phyloP scores from a whole-genome alignment of 2,329 filamentous ascomycete species.

The Xylaria sp. region DNA sequence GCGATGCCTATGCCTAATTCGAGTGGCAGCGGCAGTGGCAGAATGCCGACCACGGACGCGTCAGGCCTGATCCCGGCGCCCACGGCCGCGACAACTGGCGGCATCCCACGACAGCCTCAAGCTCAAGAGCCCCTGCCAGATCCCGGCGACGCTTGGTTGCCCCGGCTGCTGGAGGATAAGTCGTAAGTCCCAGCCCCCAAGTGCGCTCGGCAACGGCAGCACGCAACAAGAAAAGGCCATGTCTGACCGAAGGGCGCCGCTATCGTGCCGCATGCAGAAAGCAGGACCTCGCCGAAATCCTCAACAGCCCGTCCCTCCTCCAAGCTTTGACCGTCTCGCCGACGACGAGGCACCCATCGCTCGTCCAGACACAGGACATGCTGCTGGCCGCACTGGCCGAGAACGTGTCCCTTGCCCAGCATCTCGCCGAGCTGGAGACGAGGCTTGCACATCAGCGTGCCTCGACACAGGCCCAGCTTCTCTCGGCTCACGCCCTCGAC shows the following conservation, averaged over 20 bases:
- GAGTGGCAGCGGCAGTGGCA: conserved; percentile 34
- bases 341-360: conserved; percentile 76
- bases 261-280: conserved; percentile 64
- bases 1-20: conserved; percentile 5
- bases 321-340: conserved; percentile 77
- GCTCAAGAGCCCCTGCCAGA: conserved; percentile 59
- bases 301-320: conserved; percentile 73
- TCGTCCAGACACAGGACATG: conserved; percentile 71
- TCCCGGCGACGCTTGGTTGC: conserved; percentile 81
- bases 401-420: conserved; percentile 76
- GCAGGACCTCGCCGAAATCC: conserved; percentile 78
- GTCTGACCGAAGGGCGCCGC: not conserved
- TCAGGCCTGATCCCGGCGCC: conserved; percentile 50
- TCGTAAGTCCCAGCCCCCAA: conserved; percentile 65
- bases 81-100: conserved; percentile 16
- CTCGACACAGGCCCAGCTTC: conserved; percentile 80
- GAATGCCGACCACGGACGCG: conserved; percentile 42
- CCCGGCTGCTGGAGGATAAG: conserved; percentile 80
- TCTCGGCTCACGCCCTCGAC: conserved; percentile 86
- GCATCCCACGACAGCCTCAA: conserved; percentile 38
- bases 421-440: conserved; percentile 70
- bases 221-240: not conserved
- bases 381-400: conserved; percentile 74
- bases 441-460: conserved; percentile 71
- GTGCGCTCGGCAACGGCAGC: not conserved